Percentiles rank a stretch among this genome's conserved stretches.
These are phyloP conservation scores for Penicillium sp. DNA, from an alignment of 2,329 filamentous ascomycete species.

Conservation along the genomic window DNA sequence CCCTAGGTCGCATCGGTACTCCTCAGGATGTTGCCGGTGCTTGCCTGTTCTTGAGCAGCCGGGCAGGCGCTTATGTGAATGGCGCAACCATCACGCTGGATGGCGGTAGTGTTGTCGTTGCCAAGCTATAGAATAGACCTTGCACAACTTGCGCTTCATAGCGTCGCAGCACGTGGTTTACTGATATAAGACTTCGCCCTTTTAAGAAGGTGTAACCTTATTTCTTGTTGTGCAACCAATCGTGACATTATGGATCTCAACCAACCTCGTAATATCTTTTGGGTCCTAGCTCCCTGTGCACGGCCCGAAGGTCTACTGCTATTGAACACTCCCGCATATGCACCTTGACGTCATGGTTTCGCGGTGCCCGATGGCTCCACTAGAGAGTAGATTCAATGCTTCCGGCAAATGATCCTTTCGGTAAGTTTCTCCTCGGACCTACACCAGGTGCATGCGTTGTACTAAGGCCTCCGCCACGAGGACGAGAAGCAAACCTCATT, in stretches of 20 bases:
- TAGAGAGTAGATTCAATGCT: not conserved
- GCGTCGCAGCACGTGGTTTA: not conserved
- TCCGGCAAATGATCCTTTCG: not conserved
- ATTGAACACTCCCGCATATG: not conserved
- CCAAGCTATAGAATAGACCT: conserved; percentile 41
- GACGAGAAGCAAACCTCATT: not conserved
- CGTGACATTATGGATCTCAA: not conserved
- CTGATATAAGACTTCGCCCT: not conserved
- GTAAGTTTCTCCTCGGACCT: not conserved
- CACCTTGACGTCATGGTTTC: not conserved
- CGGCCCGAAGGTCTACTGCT: too few species aligned
- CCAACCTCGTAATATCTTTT: not conserved
- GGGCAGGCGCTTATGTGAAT: conserved; percentile 70
- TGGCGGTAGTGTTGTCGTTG: conserved; percentile 55
- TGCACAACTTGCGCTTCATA: not conserved
- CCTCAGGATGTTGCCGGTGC: conserved; percentile 73
- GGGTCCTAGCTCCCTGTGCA: not conserved
- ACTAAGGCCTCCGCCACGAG: not conserved
- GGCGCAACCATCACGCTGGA: conserved; percentile 68
- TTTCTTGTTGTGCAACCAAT: not conserved
- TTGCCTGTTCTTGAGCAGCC: conserved; percentile 71
- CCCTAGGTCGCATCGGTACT: conserved; percentile 69
- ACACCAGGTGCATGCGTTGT: not conserved
- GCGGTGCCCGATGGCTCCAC: not conserved
- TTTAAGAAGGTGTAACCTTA: conserved; percentile 15